A percentile compares a stretch with the other conserved stretches of the same genome.
Evolutionary conservation across 441 rosid genomes (phyloP).

Genomic region (Hypseocharis bilobata): DNA sequence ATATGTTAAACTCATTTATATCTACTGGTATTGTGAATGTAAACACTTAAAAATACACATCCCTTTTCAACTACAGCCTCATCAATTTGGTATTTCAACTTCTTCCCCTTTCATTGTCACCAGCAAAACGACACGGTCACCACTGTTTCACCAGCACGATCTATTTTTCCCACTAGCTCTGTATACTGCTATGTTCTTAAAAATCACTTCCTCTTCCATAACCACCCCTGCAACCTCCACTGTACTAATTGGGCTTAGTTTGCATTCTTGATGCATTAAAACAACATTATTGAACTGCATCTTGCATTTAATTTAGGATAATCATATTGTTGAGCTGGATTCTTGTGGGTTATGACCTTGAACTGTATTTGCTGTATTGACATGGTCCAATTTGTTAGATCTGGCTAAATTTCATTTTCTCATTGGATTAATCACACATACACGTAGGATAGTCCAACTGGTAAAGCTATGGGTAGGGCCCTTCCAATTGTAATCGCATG

Average conservation of each 20-base stretch:
- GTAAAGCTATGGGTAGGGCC: background rate
- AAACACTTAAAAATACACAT: too few relatives aligned
- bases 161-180: background rate
- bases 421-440: too few relatives aligned
- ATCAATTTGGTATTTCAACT: background rate
- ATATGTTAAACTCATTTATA: background rate
- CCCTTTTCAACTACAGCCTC: background rate
- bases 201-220: background rate
- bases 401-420: too few relatives aligned
- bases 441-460: background rate
- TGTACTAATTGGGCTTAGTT: background rate
- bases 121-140: background rate
- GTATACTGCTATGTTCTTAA: background rate
- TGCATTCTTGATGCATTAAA: background rate
- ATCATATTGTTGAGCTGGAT: background rate
- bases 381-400: too few relatives aligned
- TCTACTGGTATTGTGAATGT: too few relatives aligned
- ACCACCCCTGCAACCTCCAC: background rate
- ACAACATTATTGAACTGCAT: background rate
- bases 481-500: background rate
- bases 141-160: background rate
- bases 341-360: background rate
- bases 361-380: too few relatives aligned
- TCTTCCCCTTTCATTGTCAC: background rate
- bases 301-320: background rate